Evolutionary conservation across 73 alveolate genomes (phyloP), one percentile per base, ranked within the genome.

Genomic region (Uronychia binucleata): DNA sequence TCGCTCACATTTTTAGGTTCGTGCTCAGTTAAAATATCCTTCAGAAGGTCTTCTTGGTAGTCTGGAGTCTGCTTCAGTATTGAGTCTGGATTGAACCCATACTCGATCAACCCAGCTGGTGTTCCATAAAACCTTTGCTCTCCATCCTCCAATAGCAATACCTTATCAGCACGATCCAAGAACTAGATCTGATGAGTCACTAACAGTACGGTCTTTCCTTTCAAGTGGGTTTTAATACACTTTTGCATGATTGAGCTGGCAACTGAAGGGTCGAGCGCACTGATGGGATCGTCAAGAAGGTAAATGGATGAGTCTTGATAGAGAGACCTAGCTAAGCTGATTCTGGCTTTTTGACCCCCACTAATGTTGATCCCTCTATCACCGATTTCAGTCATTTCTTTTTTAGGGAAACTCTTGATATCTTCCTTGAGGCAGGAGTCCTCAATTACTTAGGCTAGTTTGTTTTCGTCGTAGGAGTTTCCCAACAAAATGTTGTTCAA

Each of bases 321-420:
- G 59, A 97, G 89, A 28, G 98, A 96, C 58, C 99, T 92, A 28
- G 99, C 99, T 28, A 97, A 75, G 28, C 97, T 75, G 30, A 97
- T 90, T 84, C 99, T 94, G 26, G 97, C 97, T 88, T 95, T 96
- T 91, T 97, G 97, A 0, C 99, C 99, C 30, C 99, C 98, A n/a
- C 97, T 88, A 28, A 97, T 34, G 82, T 88, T 91, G 26, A 86
- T 92, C 30, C 99, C 99, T 76, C 96, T 84, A 81, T 97, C 99
- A 32, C 99, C 99, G 0, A 97, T 92, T 83, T 90, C 91, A 0
- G 99, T 96, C 46, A 80, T 85, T 35, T 79, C 98, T 1, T 95
- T 94, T 57, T 97, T 92, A 31, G 90, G 78, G 79, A 97, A 85
- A 8, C 90, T 57, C 14, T 35, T n/a, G n/a, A 97, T 32, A 86